A percentile compares a stretch with the other conserved stretches of the same genome.
These are phyloP conservation scores for Stylosanthes scabra DNA, from an alignment of 331 rosid species.

Conservation along the genomic window DNA sequence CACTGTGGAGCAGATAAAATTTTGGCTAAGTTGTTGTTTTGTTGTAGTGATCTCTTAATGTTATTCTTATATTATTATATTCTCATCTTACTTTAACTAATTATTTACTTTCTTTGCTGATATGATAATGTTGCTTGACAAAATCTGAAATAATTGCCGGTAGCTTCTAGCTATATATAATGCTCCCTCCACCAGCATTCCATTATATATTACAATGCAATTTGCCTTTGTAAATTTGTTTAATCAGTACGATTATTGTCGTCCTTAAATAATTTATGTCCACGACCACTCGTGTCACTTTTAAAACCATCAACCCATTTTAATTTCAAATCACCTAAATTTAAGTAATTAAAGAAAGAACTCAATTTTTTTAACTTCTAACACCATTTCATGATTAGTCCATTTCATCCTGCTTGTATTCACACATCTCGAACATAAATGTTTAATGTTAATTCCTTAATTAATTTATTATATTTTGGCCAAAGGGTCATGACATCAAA, in stretches of 20 bases:
- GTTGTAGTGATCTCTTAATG: too few relatives aligned
- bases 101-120: background rate
- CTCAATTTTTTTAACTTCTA: background rate
- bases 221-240: conserved; percentile 4
- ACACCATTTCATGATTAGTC: background rate
- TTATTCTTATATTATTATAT: too few relatives aligned
- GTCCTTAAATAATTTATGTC: background rate
- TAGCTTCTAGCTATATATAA: too few relatives aligned
- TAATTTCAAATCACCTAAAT: background rate
- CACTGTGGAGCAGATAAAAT: too few relatives aligned
- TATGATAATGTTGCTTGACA: background rate
- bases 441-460: background rate
- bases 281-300: background rate
- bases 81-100: too few relatives aligned
- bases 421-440: background rate
- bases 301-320: background rate
- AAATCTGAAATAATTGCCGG: conserved; percentile 8
- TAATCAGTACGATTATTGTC: background rate
- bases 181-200: conserved; percentile 16
- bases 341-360: background rate
- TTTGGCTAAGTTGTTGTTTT: too few relatives aligned
- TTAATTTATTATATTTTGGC: background rate
- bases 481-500: background rate
- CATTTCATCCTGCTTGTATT: background rate
- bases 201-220: background rate